These are phyloP conservation scores for Nakaseomyces delphensis DNA, from an alignment of 1,139 yeast species.

Conservation along the genomic window DNA sequence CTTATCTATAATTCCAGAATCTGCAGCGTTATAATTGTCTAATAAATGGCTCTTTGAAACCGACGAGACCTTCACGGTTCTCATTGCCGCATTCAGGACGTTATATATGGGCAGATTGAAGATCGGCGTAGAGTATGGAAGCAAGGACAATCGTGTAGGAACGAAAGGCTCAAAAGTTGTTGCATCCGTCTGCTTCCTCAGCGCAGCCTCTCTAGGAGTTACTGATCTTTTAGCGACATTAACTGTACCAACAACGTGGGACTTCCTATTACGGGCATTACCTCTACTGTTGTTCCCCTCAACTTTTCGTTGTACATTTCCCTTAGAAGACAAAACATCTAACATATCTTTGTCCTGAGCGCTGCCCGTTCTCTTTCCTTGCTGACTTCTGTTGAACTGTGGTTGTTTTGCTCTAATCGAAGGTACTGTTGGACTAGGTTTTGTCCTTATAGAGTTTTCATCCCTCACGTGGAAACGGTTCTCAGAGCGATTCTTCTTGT, in stretches of 20 bases:
- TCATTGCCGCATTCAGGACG: neutral
- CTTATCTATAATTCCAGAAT: constrained; percentile 13
- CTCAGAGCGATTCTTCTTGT: constrained; percentile 1
- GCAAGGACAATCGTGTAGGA: neutral
- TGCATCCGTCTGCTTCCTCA: neutral
- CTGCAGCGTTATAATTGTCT: neutral
- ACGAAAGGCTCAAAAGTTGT: neutral
- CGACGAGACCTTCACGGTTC: neutral
- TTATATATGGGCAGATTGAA: neutral
- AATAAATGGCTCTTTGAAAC: neutral
- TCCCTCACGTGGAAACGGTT: constrained; percentile 1
- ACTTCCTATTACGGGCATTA: neutral
- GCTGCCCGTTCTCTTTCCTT: constrained; percentile 2
- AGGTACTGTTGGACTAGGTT: neutral
- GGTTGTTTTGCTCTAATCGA: neutral
- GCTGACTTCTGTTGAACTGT: constrained; percentile 4
- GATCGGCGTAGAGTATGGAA: constrained; percentile 1
- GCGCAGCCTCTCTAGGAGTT: constrained; percentile 1
- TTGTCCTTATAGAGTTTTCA: neutral
- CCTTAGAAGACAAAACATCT: neutral
- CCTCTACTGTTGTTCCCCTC: neutral
- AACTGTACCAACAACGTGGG: neutral
- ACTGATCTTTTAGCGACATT: neutral
- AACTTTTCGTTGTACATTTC: neutral
- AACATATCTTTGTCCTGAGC: constrained; percentile 4